These are phyloP conservation scores for Botrytis deweyae DNA, from an alignment of 2,329 filamentous ascomycete genomes.

Conservation along the genomic window DNA sequence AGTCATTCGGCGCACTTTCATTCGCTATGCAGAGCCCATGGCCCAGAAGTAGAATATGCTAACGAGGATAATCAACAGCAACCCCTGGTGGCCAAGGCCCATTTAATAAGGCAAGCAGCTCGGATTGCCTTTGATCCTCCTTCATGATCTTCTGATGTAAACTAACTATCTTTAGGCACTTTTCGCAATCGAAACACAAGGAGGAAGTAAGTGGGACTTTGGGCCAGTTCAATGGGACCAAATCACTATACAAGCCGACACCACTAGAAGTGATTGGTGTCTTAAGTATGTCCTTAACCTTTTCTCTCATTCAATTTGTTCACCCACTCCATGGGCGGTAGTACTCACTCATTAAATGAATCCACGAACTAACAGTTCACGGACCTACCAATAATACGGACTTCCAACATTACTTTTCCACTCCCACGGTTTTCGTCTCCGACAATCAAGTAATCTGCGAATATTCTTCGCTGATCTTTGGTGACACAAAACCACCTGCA, in stretches of 20 bases:
- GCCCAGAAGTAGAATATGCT: not conserved
- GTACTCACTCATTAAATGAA: not conserved
- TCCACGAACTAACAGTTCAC: not conserved
- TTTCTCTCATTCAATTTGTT: not conserved
- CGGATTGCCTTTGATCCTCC: not conserved
- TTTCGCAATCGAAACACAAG: slow-evolving; percentile 4
- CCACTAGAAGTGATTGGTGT: slow-evolving; percentile 6
- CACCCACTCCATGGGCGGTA: not conserved
- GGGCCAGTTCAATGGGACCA: slow-evolving; percentile 9
- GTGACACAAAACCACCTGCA: not conserved
- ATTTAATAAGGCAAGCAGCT: not conserved
- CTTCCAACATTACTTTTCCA: not conserved
- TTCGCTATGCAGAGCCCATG: too few species aligned
- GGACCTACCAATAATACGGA: not conserved
- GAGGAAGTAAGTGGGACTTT: slow-evolving; percentile 3
- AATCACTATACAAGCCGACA: slow-evolving; percentile 1
- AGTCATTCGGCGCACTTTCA: not conserved
- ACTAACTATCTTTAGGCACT: not conserved
- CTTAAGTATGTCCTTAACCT: not conserved
- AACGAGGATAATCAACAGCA: not conserved
- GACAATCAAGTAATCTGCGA: not conserved
- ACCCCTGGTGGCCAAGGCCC: not conserved
- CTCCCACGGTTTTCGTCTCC: not conserved
- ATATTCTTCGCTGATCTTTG: not conserved
- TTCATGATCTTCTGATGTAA: not conserved